Conservation (phyloP, 2,329 filamentous ascomycete species). For the Domatiomyces catenatus region DNA sequence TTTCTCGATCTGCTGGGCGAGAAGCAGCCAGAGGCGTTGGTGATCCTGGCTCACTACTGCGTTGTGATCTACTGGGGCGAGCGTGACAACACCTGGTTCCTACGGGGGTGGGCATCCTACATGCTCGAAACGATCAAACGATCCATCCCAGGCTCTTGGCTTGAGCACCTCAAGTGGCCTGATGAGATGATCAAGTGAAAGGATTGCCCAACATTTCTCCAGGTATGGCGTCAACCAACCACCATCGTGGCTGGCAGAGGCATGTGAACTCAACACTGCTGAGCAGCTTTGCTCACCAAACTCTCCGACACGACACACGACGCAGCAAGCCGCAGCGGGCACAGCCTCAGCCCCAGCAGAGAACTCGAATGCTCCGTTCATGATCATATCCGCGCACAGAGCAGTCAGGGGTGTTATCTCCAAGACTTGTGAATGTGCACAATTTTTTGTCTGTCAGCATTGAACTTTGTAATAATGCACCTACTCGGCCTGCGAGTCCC, state of each 20-base stretch:
- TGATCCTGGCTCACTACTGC: conserved; percentile 21
- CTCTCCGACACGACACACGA: background rate
- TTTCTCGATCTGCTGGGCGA: conserved; percentile 26
- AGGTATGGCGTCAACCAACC: background rate
- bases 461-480: background rate
- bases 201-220: background rate
- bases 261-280: background rate
- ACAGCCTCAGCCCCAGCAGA: background rate
- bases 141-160: conserved; percentile 17
- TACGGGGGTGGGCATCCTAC: conserved; percentile 19
- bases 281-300: background rate
- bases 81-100: conserved; percentile 19
- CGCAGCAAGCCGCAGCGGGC: background rate
- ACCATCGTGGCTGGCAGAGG: background rate
- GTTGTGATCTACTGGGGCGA: conserved; percentile 19
- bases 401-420: background rate
- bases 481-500: background rate
- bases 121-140: conserved; percentile 19
- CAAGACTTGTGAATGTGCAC: background rate
- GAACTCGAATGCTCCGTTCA: too few relatives aligned
- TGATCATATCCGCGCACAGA: background rate
- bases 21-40: conserved; percentile 23
- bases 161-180: conserved; percentile 19
- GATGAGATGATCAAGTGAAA: conserved; percentile 7
- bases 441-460: background rate